Evolutionary conservation across 371 early-diverging fungal genomes (phyloP).

Genomic region (Apophysomyces variabilis): DNA sequence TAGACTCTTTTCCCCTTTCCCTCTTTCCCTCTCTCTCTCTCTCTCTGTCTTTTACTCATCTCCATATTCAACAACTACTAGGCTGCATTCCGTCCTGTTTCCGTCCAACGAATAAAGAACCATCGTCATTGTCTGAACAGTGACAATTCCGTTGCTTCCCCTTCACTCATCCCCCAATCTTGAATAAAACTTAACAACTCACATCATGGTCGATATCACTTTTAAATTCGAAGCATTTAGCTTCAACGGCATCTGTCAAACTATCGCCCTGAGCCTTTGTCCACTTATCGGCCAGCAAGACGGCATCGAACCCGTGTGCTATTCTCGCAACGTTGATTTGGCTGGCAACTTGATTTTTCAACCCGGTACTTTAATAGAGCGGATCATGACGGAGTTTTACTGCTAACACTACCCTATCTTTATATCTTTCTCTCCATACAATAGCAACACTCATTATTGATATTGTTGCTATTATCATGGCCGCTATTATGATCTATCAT

Average conservation of each 20-base stretch:
- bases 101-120: too few relatives aligned
- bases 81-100: too few relatives aligned
- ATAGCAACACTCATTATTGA: slow-evolving; percentile 86
- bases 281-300: slow-evolving; percentile 79
- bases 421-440: neutral
- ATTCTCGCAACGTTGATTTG: slow-evolving; percentile 90
- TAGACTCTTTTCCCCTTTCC: neutral
- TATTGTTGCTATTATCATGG: slow-evolving; percentile 93
- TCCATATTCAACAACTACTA: neutral
- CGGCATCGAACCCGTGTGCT: slow-evolving; percentile 90
- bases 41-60: slow-evolving; percentile 9
- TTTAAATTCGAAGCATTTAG: slow-evolving; percentile 77
- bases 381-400: slow-evolving; percentile 3
- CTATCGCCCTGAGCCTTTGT: slow-evolving; percentile 85
- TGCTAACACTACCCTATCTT: neutral
- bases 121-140: neutral
- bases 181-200: neutral
- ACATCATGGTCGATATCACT: slow-evolving; percentile 44
- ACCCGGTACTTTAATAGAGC: slow-evolving; percentile 62
- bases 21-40: slow-evolving; percentile 12
- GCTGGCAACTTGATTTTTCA: slow-evolving; percentile 85
- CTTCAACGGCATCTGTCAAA: slow-evolving; percentile 85
- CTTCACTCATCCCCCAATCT: neutral
- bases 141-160: slow-evolving; percentile 7
- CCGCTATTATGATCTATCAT: slow-evolving; percentile 96